Percentiles rank a stretch among this genome's conserved stretches.
phyloP scores from a whole-genome alignment of 202 grass and related monocot species.

The Elaeis oleifera region DNA sequence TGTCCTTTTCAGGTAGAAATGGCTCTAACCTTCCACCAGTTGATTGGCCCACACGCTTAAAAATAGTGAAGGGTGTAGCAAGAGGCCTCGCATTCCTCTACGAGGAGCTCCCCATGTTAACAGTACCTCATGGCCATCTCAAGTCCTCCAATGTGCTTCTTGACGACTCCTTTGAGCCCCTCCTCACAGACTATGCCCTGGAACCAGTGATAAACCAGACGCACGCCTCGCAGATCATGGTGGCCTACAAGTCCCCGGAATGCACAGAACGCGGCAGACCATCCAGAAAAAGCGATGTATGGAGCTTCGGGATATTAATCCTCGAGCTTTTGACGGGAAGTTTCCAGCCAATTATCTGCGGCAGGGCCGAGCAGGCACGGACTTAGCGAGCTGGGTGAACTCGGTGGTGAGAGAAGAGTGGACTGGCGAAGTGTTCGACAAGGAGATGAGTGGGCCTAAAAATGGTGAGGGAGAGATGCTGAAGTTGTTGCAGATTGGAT shows the following conservation, averaged over 20 bases:
- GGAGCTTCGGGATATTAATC: conserved; percentile 23
- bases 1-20: background rate
- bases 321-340: conserved; percentile 21
- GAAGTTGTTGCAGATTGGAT: conserved; percentile 14
- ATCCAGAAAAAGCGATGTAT: conserved; percentile 13
- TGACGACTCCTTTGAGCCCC: background rate
- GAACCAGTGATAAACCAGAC: conserved; percentile 46
- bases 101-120: background rate
- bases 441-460: background rate
- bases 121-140: conserved; percentile 8
- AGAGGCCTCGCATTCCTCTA: conserved; percentile 6
- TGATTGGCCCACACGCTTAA: background rate
- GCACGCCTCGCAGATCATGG: conserved; percentile 55
- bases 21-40: background rate
- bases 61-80: conserved; percentile 12
- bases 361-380: background rate
- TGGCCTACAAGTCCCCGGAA: conserved; percentile 23
- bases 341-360: conserved; percentile 13
- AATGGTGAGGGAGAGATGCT: conserved; percentile 20
- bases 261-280: background rate
- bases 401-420: conserved; percentile 1
- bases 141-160: conserved; percentile 21
- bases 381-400: conserved; percentile 10
- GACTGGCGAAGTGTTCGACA: conserved; percentile 15
- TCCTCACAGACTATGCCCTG: conserved; percentile 45